Evolutionary conservation across 176 grass and related monocot genomes (phyloP).

Genomic region (Echinochloa phyllopogon): DNA sequence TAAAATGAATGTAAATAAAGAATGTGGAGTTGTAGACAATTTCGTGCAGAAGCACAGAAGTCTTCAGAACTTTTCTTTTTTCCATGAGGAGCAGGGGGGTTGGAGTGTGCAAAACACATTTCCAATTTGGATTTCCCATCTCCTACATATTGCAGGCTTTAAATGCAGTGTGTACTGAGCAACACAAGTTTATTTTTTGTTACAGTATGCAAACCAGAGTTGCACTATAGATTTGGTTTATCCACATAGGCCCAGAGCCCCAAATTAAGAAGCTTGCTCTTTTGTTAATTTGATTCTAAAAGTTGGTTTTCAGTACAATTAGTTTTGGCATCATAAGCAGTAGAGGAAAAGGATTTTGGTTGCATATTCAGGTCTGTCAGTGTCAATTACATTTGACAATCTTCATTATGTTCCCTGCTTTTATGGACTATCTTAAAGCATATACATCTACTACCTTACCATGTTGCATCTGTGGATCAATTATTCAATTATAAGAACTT

Average conservation of each 20-base stretch:
- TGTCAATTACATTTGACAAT: not conserved
- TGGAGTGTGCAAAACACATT: not conserved
- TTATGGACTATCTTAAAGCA: not conserved
- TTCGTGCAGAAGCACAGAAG: not conserved
- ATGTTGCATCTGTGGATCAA: not conserved
- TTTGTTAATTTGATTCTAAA: not conserved
- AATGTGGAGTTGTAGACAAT: not conserved
- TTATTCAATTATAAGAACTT: not conserved
- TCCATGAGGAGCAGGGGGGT: too few species aligned
- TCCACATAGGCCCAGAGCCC: not conserved
- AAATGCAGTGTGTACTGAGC: not conserved
- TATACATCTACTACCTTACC: not conserved
- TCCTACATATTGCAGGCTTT: not conserved
- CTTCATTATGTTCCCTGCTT: not conserved
- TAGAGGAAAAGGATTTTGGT: not conserved
- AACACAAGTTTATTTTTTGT: not conserved
- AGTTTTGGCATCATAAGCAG: not conserved
- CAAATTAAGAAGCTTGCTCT: not conserved
- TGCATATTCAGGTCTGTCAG: not conserved
- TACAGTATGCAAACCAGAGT: not conserved
- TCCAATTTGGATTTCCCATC: not conserved
- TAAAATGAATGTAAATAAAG: not conserved
- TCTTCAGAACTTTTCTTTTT: not conserved
- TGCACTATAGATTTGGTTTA: not conserved
- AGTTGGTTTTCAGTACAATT: not conserved